Evolutionary conservation across 148 eudicot species (phyloP).

Genomic region (Nepenthes gracilis): DNA sequence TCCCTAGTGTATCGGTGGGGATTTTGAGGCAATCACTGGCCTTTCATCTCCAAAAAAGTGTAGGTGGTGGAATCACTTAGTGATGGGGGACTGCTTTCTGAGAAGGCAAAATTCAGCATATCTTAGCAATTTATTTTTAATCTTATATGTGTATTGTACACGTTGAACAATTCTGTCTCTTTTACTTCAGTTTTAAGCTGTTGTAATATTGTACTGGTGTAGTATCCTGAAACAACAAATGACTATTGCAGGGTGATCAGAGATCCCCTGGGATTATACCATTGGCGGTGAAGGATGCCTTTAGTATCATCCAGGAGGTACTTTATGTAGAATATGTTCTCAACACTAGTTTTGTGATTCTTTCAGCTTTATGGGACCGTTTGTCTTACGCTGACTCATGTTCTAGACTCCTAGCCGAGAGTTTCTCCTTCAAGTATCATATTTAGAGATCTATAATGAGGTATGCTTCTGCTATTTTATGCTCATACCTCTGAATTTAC

Average conservation of each 20-base stretch:
- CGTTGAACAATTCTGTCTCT: no score
- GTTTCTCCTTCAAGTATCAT: conserved; percentile 91
- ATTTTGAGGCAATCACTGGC: no score
- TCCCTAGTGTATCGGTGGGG: no score
- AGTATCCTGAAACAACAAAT: neutral
- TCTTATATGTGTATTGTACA: no score
- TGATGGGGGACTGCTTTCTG: no score
- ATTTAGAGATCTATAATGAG: conserved; percentile 97
- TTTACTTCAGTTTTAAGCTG: neutral
- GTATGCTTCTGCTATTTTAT: conserved; percentile 24
- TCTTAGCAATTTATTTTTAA: no score
- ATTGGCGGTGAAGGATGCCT: conserved; percentile 98
- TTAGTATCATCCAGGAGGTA: conserved; percentile 98
- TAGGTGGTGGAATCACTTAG: no score
- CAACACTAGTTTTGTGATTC: neutral
- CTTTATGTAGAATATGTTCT: conserved; percentile 3
- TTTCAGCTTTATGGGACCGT: neutral
- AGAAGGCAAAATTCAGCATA: no score
- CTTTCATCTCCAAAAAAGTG: no score
- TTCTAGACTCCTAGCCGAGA: conserved; percentile 90
- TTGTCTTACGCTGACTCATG: conserved; percentile 11
- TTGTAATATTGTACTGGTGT: neutral
- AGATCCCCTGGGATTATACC: conserved; percentile 99
- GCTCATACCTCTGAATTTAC: neutral
- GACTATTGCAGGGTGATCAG: conserved; percentile 72